phyloP scores from a whole-genome alignment of 2,329 filamentous ascomycete genomes.

The Botryotinia calthae region DNA sequence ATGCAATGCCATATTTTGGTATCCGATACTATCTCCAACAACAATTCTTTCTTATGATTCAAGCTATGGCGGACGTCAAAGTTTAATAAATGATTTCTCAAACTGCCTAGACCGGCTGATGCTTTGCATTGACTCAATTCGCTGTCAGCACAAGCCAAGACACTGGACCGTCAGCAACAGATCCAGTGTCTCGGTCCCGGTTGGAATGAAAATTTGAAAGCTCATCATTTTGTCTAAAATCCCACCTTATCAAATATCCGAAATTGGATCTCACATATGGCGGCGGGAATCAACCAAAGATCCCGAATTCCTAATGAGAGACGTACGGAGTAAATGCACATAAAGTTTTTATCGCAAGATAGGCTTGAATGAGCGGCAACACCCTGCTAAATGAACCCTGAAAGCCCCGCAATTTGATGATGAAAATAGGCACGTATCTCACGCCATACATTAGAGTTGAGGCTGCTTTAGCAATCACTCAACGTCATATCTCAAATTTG shows the following conservation, averaged over 20 bases:
- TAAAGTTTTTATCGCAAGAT: neutral
- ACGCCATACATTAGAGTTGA: conserved; percentile 14
- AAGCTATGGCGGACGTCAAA: neutral
- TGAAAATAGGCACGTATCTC: conserved; percentile 11
- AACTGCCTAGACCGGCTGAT: neutral
- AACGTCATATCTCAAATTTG: neutral
- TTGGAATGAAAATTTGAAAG: conserved; percentile 1
- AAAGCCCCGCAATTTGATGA: conserved; percentile 9
- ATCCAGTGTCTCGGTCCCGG: neutral
- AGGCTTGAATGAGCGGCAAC: neutral
- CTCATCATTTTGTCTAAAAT: conserved; percentile 12
- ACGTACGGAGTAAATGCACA: neutral
- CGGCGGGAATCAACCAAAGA: neutral
- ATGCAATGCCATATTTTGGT: conserved; percentile 8
- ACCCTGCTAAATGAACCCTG: neutral
- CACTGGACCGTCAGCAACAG: neutral
- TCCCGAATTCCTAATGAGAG: neutral
- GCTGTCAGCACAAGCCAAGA: neutral
- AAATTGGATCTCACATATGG: neutral
- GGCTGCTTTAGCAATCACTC: conserved; percentile 10
- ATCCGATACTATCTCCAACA: neutral
- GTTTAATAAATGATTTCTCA: neutral
- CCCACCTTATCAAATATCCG: neutral
- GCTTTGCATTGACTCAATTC: neutral
- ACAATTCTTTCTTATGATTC: neutral